phyloP scores from a whole-genome alignment of 176 grass and related monocot species.

The Carex littledalei region DNA sequence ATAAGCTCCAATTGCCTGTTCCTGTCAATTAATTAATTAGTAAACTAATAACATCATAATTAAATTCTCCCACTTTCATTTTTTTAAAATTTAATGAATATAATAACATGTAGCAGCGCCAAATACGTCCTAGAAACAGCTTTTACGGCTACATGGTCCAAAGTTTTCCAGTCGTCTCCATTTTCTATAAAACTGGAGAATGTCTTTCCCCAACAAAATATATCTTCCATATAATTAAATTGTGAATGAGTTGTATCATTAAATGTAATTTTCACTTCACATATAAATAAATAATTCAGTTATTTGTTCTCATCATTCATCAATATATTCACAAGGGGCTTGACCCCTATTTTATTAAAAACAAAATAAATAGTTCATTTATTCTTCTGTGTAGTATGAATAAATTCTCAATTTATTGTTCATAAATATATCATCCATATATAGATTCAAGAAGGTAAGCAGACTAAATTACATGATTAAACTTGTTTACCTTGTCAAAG shows the following conservation, averaged over 20 bases:
- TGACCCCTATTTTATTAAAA: background rate
- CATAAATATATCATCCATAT: background rate
- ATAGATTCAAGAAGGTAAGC: background rate
- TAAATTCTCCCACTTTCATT: background rate
- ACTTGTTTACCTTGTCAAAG: background rate
- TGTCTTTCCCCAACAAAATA: background rate
- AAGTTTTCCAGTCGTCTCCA: background rate
- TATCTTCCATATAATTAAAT: background rate
- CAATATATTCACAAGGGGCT: background rate
- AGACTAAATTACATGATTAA: background rate
- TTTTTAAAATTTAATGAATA: background rate
- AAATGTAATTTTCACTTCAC: background rate
- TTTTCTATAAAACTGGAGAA: background rate
- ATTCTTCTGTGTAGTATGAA: background rate
- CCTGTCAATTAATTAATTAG: background rate
- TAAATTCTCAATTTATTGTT: background rate
- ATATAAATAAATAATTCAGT: background rate
- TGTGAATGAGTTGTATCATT: background rate
- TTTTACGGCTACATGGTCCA: conserved; percentile 20
- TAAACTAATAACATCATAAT: conserved; percentile 4
- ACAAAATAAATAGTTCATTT: background rate
- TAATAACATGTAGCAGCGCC: background rate
- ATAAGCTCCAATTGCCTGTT: background rate
- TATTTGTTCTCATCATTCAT: background rate
- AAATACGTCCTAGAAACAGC: conserved; percentile 10